Evolutionary conservation across 73 alveolate genomes (phyloP).

Genomic region (Stentor roeselii): DNA sequence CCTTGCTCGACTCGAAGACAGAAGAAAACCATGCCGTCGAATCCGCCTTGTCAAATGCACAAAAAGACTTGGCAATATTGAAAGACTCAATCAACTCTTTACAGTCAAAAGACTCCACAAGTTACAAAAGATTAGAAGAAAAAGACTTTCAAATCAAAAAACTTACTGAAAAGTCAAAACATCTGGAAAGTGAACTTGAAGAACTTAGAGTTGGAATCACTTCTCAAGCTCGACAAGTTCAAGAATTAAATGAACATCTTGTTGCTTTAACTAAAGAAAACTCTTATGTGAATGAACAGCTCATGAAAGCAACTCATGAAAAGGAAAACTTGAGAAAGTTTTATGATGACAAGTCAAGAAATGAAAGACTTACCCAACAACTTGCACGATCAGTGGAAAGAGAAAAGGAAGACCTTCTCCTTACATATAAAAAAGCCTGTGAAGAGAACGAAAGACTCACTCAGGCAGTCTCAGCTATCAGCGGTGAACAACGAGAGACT

Average conservation of each 20-base stretch:
- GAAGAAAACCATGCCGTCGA: constrained; percentile 30
- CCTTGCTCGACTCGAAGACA: constrained; percentile 51
- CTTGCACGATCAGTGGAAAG: constrained; percentile 42
- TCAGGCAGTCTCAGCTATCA: constrained; percentile 25
- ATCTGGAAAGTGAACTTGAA: constrained; percentile 30
- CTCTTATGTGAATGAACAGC: constrained; percentile 36
- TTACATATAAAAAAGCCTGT: constrained; percentile 47
- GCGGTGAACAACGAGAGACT: constrained; percentile 35
- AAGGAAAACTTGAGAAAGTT: constrained; percentile 34
- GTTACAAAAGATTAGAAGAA: constrained; percentile 37
- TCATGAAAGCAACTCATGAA: constrained; percentile 32
- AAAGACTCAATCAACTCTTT: constrained; percentile 33
- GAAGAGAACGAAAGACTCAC: constrained; percentile 51
- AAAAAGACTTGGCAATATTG: constrained; percentile 30
- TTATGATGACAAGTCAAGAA: constrained; percentile 32
- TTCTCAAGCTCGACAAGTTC: not conserved
- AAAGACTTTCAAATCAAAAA: constrained; percentile 50
- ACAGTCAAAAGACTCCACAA: constrained; percentile 42
- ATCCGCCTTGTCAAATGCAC: constrained; percentile 16
- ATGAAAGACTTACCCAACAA: constrained; percentile 40
- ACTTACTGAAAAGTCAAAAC: constrained; percentile 28
- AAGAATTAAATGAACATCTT: constrained; percentile 12
- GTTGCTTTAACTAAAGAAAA: constrained; percentile 27
- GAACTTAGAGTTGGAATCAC: constrained; percentile 11
- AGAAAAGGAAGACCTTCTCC: constrained; percentile 53